Conservation (phyloP, 1,284 basidiomycete species). For the Xerocomus amazonicus region DNA sequence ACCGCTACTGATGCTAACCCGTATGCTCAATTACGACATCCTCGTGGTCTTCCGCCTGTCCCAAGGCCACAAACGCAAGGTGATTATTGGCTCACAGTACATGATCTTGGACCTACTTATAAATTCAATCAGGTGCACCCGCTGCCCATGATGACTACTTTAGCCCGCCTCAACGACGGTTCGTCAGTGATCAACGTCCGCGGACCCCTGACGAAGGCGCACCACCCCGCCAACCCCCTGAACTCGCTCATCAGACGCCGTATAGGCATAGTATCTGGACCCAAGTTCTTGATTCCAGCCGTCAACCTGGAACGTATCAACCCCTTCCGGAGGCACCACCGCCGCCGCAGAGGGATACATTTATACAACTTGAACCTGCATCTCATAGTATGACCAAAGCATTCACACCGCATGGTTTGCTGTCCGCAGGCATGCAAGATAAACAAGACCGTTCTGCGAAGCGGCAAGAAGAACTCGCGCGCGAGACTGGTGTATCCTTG, state of each 20-base stretch:
- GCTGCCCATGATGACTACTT: constrained; percentile 23
- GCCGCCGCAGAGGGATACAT: constrained; percentile 57
- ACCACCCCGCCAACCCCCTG: constrained; percentile 46
- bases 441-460: constrained; percentile 95
- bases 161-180: constrained; percentile 36
- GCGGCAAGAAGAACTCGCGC: constrained; percentile 87
- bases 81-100: constrained; percentile 16
- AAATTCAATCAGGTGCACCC: constrained; percentile 10
- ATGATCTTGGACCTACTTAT: constrained; percentile 15
- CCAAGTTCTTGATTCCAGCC: constrained; percentile 75
- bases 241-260: constrained; percentile 46
- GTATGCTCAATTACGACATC: constrained; percentile 33
- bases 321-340: constrained; percentile 33
- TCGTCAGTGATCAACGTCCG: constrained; percentile 45
- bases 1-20: constrained; percentile 35
- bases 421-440: constrained; percentile 93
- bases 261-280: constrained; percentile 77
- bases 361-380: constrained; percentile 77
- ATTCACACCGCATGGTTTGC: constrained; percentile 89
- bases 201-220: constrained; percentile 40
- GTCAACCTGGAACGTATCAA: constrained; percentile 40
- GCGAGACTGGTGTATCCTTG: constrained; percentile 85
- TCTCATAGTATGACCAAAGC: constrained; percentile 83
- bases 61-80: constrained; percentile 37
- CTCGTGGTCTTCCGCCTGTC: constrained; percentile 43